phyloP scores from a whole-genome alignment of 2,329 filamentous ascomycete species.

The Leptographium procerum region DNA sequence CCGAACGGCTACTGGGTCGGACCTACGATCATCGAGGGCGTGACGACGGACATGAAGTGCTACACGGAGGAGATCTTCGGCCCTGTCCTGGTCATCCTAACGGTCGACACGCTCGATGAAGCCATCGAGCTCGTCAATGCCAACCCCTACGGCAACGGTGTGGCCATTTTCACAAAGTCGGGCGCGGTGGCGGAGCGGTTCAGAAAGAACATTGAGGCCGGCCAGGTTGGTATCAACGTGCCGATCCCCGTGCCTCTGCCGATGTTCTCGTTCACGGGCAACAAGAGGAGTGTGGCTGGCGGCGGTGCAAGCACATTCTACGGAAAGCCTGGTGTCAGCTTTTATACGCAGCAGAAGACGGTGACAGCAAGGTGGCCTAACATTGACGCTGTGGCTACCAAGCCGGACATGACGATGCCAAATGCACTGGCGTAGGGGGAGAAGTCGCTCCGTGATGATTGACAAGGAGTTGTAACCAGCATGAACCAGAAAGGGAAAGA shows the following conservation, averaged over 20 bases:
- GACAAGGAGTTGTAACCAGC: not conserved
- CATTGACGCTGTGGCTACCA: slow-evolving; percentile 72
- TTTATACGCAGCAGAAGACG: slow-evolving; percentile 96
- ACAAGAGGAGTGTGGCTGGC: slow-evolving; percentile 85
- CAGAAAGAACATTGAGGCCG: slow-evolving; percentile 69
- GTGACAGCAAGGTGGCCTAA: slow-evolving; percentile 83
- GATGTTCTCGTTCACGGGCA: slow-evolving; percentile 62
- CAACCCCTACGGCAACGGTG: slow-evolving; percentile 80
- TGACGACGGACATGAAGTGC: slow-evolving; percentile 70
- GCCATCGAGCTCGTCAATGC: slow-evolving; percentile 71
- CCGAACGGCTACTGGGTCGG: slow-evolving; percentile 77
- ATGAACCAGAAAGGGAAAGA: not conserved
- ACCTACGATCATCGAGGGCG: slow-evolving; percentile 72
- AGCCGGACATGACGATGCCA: slow-evolving; percentile 84
- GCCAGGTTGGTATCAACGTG: slow-evolving; percentile 78
- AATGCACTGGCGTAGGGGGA: slow-evolving; percentile 14
- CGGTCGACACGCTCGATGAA: slow-evolving; percentile 65
- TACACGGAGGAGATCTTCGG: slow-evolving; percentile 81
- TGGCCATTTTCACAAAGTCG: slow-evolving; percentile 70
- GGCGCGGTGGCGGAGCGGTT: slow-evolving; percentile 67
- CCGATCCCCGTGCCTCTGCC: slow-evolving; percentile 62
- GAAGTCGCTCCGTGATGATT: too few species aligned
- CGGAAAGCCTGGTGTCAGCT: slow-evolving; percentile 79
- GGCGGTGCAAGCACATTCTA: slow-evolving; percentile 93
- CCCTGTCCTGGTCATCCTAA: slow-evolving; percentile 70